phyloP scores from a whole-genome alignment of 805 yeast genomes.

The Wickerhamiella musiphila region DNA sequence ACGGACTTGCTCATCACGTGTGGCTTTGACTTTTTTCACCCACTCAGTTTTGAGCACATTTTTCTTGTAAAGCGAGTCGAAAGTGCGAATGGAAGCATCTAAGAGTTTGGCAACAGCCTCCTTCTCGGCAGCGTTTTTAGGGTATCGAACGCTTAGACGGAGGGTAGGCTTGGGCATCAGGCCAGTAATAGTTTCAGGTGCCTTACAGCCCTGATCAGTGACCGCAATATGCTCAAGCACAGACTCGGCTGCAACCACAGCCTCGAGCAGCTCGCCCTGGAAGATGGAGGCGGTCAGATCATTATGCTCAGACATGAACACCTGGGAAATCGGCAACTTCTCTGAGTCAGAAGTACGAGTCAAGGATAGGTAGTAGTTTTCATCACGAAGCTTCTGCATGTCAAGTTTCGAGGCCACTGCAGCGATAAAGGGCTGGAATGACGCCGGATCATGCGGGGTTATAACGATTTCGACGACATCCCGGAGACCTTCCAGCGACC shows the following conservation, averaged over 20 bases:
- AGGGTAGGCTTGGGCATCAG: slow-evolving; percentile 23
- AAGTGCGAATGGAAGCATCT: slow-evolving; percentile 37
- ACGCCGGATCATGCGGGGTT: slow-evolving; percentile 28
- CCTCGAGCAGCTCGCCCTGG: slow-evolving; percentile 30
- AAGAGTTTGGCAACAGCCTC: slow-evolving; percentile 34
- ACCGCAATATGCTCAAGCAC: slow-evolving; percentile 53
- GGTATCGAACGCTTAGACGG: slow-evolving; percentile 36
- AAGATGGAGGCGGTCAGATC: slow-evolving; percentile 59
- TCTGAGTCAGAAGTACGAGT: slow-evolving; percentile 66
- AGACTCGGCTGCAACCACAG: slow-evolving; percentile 28
- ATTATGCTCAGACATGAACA: slow-evolving; percentile 75
- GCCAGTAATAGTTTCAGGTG: slow-evolving; percentile 36
- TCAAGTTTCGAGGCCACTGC: slow-evolving; percentile 72
- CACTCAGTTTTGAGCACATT: slow-evolving; percentile 53
- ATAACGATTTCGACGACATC: slow-evolving; percentile 48
- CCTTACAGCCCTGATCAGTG: slow-evolving; percentile 68
- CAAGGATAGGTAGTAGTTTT: slow-evolving; percentile 66
- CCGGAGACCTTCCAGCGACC: slow-evolving; percentile 29
- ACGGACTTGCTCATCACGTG: slow-evolving; percentile 56
- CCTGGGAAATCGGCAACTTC: slow-evolving; percentile 55
- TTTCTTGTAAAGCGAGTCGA: slow-evolving; percentile 36
- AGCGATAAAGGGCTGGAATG: slow-evolving; percentile 54
- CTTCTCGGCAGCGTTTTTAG: slow-evolving; percentile 33
- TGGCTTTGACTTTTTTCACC: slow-evolving; percentile 53
- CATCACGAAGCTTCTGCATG: slow-evolving; percentile 61